Base-by-base conservation (phyloP, 768 basidiomycete species). In the Rhodotorula toruloides region DNA sequence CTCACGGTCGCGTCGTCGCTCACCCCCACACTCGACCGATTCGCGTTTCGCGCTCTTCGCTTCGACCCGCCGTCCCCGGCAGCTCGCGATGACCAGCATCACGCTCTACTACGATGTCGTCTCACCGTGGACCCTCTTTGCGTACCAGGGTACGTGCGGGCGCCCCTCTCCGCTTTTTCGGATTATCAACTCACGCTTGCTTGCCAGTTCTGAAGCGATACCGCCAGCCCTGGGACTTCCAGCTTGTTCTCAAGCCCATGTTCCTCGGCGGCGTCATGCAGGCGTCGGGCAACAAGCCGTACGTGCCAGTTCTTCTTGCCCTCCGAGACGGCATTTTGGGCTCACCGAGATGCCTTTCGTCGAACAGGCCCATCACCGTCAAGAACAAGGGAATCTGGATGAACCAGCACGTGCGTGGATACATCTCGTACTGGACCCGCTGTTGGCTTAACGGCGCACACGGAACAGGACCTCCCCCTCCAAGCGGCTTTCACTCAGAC, bases 251-350 rank as follows among this genome's bases (percentile, higher is more conserved):
- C 32, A 70, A 63, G 43, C 69, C 69, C 22, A 47, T 48, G 14
- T 66, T 65, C 40, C 37, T 71, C 0, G 70, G 70, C 21, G 70
- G 70, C 10, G 62, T 71, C n/a, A 67, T 71, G 65, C 2, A 21
- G 17, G 65, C 56, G 16, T 36, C 34, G 2, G 62, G 65, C 11
- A 71, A 71, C 50, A 36, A 57, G 48, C 69, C 70, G 61, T 65
- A 21, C 25, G 61, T 56, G 2, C n/a, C 17, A 17, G 12, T 22
- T 4, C 59, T 32, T 14, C 25, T 48, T 46, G 11, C 54, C 17
- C 49, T 27, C 29, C 54, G 19, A 11, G 36, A 9, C 19, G 21
- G 32, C 42, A 52, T 19, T 25, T 14, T 12, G 12, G 42, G 4
- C 19, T 22, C 52, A 21, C 39, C 8, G 22, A 46, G 9, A 25